Base-by-base conservation (phyloP, 2,329 filamentous ascomycete genomes). In the Aureobasidium sp. region DNA sequence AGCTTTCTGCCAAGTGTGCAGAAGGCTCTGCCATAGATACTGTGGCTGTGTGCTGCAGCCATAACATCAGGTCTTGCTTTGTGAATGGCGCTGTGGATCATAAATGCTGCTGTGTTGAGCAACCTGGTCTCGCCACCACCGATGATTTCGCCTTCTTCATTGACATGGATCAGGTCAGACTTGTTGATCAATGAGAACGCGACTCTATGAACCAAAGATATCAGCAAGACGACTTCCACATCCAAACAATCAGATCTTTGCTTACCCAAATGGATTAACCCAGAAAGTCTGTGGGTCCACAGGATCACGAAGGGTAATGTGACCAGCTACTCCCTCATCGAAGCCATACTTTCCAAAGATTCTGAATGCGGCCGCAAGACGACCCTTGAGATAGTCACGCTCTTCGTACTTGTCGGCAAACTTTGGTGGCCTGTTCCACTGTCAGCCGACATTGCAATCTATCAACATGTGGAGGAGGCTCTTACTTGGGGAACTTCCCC, bases 91-190 rank as follows among this genome's bases (percentile, higher is more conserved):
- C 69, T 68, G 66, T 80, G 78, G 53, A 80, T 81, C 68, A 76
- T 76, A 66, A 78, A 80, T 0, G 75, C 78, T 0, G 78, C 77
- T 0, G 73, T 73, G 64, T 81, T 80, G 41, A 79, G 70, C 9
- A 74, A 66, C 15, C 72, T 70, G 61, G 70, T 67, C 27, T 72
- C 68, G 26, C 74, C 75, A 9, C 77, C 77, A 32, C 74, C 75
- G 43, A 79, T 71, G 24, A 79, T 73, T 44, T 76, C 67, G 12
- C 78, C 79, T 12, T 73, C 59, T 46, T 77, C 71, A 63, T 78
- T 71, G 5, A 81, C 75, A 10, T 71, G 72, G 36, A 81, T 77
- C 48, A 81, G 71, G 65, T 81, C 78, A 5, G 72, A 75, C n/a
- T 74, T 75, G 53, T 71, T 78, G 36, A 81, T 72, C 9, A 75